phyloP scores from a whole-genome alignment of 23 red algal genomes.

The Chondrus crispus region DNA sequence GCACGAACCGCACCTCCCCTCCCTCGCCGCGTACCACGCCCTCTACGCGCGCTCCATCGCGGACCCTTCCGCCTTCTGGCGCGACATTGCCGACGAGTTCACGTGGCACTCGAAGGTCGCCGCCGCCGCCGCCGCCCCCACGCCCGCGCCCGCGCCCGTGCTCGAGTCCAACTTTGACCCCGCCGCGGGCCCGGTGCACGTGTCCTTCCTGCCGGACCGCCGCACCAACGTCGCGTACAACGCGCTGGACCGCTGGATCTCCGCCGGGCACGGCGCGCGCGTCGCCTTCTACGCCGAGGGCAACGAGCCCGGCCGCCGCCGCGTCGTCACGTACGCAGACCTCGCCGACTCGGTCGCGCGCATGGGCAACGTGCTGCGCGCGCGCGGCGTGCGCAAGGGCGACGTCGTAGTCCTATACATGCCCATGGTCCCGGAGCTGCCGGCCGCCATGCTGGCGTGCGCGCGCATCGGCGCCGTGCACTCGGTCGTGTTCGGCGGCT shows the following conservation, averaged over 20 bases:
- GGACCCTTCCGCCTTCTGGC: conserved; percentile 71
- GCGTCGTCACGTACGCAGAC: conserved; percentile 65
- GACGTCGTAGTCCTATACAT: conserved; percentile 93
- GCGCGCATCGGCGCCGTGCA: conserved; percentile 98
- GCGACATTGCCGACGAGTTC: conserved; percentile 59
- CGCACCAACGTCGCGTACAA: conserved; percentile 94
- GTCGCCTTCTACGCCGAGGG: conserved; percentile 82
- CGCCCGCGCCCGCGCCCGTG: background rate
- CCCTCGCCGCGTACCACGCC: conserved; percentile 33
- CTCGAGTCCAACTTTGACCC: conserved; percentile 48
- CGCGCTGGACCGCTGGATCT: conserved; percentile 73
- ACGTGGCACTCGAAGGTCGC: conserved; percentile 27
- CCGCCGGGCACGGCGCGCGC: conserved; percentile 8
- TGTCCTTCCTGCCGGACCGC: conserved; percentile 13
- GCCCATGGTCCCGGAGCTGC: conserved; percentile 94
- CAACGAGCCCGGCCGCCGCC: conserved; percentile 56
- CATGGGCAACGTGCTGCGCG: conserved; percentile 57
- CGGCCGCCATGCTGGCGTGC: conserved; percentile 92
- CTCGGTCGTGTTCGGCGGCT: conserved; percentile 97
- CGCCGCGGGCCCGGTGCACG: background rate
- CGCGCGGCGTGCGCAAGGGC: conserved; percentile 69
- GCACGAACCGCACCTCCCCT: conserved; percentile 37
- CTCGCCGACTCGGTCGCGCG: conserved; percentile 65
- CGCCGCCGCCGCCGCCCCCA: background rate
- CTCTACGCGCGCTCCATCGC: conserved; percentile 54